A percentile compares a stretch with the other conserved stretches of the same genome.
Evolutionary conservation across 2,329 filamentous ascomycete species (phyloP).

Genomic region (Botryotinia globosa): DNA sequence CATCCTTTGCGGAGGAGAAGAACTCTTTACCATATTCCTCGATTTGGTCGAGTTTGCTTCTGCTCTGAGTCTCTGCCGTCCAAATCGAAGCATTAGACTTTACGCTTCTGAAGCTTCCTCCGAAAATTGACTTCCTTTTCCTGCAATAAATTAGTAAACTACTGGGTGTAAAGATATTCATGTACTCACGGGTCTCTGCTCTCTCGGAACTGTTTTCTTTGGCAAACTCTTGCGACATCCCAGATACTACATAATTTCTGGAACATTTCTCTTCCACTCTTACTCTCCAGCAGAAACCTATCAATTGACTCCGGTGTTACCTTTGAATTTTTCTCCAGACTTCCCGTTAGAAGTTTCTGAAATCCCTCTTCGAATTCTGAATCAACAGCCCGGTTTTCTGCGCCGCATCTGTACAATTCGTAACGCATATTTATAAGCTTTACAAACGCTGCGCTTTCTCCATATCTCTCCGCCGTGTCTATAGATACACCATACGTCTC

Average conservation of each 20-base stretch:
- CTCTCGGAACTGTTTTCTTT: not conserved
- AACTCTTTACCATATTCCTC: slow-evolving; percentile 14
- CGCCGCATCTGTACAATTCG: not conserved
- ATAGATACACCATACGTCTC: not conserved
- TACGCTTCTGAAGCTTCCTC: not conserved
- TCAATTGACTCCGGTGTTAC: not conserved
- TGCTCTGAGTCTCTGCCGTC: not conserved
- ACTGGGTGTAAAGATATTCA: not conserved
- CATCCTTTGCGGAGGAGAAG: not conserved
- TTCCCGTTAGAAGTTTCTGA: not conserved
- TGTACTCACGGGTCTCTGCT: not conserved
- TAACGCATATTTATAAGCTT: slow-evolving; percentile 13
- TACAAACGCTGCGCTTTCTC: not conserved
- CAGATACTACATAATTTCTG: not conserved
- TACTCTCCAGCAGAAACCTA: not conserved
- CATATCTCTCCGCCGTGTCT: not conserved
- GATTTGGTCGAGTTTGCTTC: not conserved
- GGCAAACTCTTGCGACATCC: not conserved
- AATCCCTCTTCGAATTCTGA: not conserved
- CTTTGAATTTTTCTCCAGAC: not conserved
- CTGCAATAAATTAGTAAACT: not conserved
- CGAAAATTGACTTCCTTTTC: not conserved
- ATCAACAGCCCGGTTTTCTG: not conserved
- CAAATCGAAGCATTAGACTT: not conserved
- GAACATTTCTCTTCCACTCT: not conserved